Base-by-base conservation (phyloP, 1,139 yeast genomes). In the Protomyces lactucae-debilis region DNA sequence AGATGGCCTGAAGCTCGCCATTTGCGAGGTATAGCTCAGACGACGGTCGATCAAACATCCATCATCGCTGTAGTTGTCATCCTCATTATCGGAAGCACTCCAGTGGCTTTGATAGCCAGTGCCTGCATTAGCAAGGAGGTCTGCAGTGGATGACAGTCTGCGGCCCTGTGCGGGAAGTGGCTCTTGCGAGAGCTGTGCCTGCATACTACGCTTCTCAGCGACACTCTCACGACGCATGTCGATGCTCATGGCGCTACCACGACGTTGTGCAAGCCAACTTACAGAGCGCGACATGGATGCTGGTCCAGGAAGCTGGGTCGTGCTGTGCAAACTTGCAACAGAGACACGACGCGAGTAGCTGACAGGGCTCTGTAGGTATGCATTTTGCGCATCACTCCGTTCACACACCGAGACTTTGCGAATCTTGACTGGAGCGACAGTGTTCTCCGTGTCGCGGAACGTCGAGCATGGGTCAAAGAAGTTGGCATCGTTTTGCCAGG, bases 151-250 rank as follows among this genome's bases (percentile, higher is more conserved):
- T 10, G 48, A 43, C 5, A 43, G 21, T n/a, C 48, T 18, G 12
- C 48, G 48, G 25, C 48, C 48, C 21, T 16, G 23, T 6, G 48
- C 23, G 5, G 23, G 23, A 6, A 21, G 23, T 6, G 23, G 23
- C 12, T 10, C 14, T 43, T 43, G 48, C n/a, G 48, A 21, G 12
- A 52, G 45, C 4, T 28, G 40, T 23, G 52, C 45, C 16, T 57
- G 53, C 16, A 39, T 52, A 35, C 10, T 35, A 32, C 46, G 32
- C 36, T 59, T 59, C 45, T 59, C 63, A 32, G 63, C 63, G 21
- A 59, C 45, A 39, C 63, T 59, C 35, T 59, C 63, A 39, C 63
- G 39, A 14, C 63, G 52, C 63, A 59, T 59, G n/a, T 51, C 52
- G 12, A 52, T 16, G 37, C 63, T 59, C 57, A 59, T 32, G 23